Evolutionary conservation across 331 rosid species (phyloP), one percentile per base, ranked within the genome.

Genomic region (Prunus yedoensis): DNA sequence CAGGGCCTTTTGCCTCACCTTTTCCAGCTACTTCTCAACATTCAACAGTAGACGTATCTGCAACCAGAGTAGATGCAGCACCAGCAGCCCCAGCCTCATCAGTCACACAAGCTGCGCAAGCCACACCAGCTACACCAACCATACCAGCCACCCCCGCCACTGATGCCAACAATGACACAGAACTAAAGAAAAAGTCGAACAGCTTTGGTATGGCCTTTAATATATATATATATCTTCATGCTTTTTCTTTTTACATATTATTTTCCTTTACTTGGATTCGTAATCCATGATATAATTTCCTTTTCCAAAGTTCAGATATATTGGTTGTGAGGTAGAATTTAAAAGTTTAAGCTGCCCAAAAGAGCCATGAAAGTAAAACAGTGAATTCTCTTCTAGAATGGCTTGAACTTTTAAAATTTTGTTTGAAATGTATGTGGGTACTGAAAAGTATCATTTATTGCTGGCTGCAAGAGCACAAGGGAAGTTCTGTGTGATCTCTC

Each of bases 1-100:
- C 95, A 62, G 87, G 82, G 50, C 86, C 94, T 65, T 77, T 87
- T 70, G 77, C 78, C 80, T 68, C 84, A 56, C 71, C 82, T 30
- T 73, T 81, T 73, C 88, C 90, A 65, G 71, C 78, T 30, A 76
- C 82, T 50, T 80, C 91, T 85, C 89, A 84, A 77, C 69, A 91
- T 66, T 38, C 87, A 28, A 90, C 98, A 5, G 93, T 91, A 49
- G 99, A 92, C 82, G 74, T 92, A 70, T 74, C 98, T 68, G 85
- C 93, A 52, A 83, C 87, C 43, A 82, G 86, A 80, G 90, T 86
- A 25, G 96, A 90, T 70, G 79, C 83, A 50, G 14, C 92, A 62
- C 75, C 88, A 49, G 74, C 88, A 38, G 38, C 46, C 45, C 49
- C 67, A 57, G 60, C 74, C 13, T 7, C 79, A 54, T 30, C 73